A percentile compares a stretch with the other conserved stretches of the same genome.
Conservation (phyloP, 129 eudicot genomes). For the Gnaphalium uliginosum region DNA sequence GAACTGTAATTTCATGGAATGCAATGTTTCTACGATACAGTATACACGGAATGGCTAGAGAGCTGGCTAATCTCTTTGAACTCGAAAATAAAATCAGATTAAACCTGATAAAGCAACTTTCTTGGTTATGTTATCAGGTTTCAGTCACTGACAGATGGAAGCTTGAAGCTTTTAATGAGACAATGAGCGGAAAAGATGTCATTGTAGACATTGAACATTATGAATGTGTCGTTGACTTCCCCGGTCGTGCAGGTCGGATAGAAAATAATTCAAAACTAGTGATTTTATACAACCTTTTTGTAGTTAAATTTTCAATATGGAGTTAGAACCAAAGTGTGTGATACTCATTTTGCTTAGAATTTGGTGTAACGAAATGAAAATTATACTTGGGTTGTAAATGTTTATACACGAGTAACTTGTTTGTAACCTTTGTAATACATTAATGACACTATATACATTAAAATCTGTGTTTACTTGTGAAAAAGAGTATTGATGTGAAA, state of each 20-base stretch:
- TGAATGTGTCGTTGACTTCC: conserved; percentile 84
- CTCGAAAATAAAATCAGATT: conserved; percentile 48
- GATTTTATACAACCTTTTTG: not conserved
- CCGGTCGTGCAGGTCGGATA: conserved; percentile 71
- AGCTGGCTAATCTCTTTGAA: conserved; percentile 54
- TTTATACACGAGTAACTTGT: not conserved
- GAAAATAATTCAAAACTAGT: conserved; percentile 25
- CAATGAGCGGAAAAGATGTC: conserved; percentile 44
- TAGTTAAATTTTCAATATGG: too few species aligned
- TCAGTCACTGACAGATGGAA: conserved; percentile 86
- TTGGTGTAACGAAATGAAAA: too few species aligned
- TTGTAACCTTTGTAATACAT: not conserved
- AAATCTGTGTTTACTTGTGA: too few species aligned
- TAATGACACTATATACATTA: not conserved
- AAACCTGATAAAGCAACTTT: conserved; percentile 66
- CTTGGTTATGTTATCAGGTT: conserved; percentile 75
- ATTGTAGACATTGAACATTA: conserved; percentile 68
- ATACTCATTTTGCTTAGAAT: not conserved
- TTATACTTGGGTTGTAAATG: not conserved
- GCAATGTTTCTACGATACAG: conserved; percentile 81
- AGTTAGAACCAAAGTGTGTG: too few species aligned
- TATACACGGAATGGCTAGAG: conserved; percentile 74
- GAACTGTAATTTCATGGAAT: conserved; percentile 46
- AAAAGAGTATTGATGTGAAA: too few species aligned
- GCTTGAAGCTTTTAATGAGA: conserved; percentile 62